These are phyloP conservation scores for Senecio squalidus DNA, from an alignment of 140 eudicot genomes.

Conservation along the genomic window DNA sequence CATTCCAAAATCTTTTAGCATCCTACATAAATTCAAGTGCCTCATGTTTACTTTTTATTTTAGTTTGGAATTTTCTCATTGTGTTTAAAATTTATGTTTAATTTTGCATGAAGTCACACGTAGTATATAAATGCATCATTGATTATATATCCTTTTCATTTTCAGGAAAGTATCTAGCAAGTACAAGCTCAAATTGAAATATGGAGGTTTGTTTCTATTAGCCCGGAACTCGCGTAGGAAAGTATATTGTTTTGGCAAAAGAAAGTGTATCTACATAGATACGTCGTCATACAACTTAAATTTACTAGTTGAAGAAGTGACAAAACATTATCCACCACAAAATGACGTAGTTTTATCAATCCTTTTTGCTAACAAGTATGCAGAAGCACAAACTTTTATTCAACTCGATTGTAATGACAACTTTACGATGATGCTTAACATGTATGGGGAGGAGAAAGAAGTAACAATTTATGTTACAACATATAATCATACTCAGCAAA, in stretches of 20 bases:
- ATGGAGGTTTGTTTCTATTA: not conserved
- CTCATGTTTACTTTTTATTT: no score
- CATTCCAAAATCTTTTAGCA: no score
- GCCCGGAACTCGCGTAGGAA: not conserved
- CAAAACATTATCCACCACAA: not conserved
- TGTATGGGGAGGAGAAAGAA: not conserved
- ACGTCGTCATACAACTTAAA: not conserved
- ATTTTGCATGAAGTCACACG: no score
- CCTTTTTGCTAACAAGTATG: not conserved
- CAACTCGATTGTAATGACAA: not conserved
- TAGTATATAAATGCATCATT: no score
- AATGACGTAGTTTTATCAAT: not conserved
- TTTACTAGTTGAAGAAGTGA: not conserved
- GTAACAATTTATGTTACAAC: not conserved
- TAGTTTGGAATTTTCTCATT: no score
- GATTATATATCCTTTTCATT: not conserved
- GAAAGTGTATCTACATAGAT: not conserved
- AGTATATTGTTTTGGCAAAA: not conserved
- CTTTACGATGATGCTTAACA: not conserved
- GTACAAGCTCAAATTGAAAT: not conserved
- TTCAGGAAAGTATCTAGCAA: not conserved
- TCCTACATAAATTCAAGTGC: no score
- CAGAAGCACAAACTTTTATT: not conserved
- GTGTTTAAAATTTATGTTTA: no score
- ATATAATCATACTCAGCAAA: not conserved